These are phyloP conservation scores for Yarrowia porcina DNA, from an alignment of 805 yeast species.

Conservation along the genomic window DNA sequence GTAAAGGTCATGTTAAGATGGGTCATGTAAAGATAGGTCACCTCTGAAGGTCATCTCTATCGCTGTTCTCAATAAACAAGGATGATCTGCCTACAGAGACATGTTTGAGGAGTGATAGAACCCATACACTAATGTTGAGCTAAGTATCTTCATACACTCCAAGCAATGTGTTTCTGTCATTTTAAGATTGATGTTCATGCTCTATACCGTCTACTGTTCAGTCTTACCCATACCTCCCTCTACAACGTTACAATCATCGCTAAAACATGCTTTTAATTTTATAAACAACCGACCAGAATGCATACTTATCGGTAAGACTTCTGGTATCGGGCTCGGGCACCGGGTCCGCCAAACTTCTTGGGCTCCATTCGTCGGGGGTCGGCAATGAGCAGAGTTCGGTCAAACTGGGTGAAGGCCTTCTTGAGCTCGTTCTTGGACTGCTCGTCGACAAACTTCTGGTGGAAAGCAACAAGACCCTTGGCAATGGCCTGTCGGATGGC, in stretches of 20 bases:
- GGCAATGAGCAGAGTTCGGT: slow-evolving; percentile 99
- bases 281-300: slow-evolving; percentile 19
- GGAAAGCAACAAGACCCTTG: slow-evolving; percentile 99
- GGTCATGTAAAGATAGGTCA: too few species aligned
- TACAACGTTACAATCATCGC: slow-evolving; percentile 3
- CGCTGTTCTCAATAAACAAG: too few species aligned
- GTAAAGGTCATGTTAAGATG: too few species aligned
- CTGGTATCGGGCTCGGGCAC: slow-evolving; percentile 99
- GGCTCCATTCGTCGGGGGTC: slow-evolving; percentile 99
- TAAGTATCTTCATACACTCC: too few species aligned
- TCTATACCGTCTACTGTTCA: too few species aligned
- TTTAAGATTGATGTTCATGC: too few species aligned
- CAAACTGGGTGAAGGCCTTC: slow-evolving; percentile 96
- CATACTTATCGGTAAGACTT: slow-evolving; percentile 93
- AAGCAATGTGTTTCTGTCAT: too few species aligned
- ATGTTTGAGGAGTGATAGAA: too few species aligned
- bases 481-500: slow-evolving; percentile 99
- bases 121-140: too few species aligned
- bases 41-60: too few species aligned
- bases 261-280: slow-evolving; percentile 25
- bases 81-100: too few species aligned
- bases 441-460: slow-evolving; percentile 99
- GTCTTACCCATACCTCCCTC: too few species aligned
- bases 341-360: slow-evolving; percentile 99
- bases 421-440: slow-evolving; percentile 99